Evolutionary conservation across 768 basidiomycete species (phyloP).

Genomic region (Dictyophora rubrovolvata): DNA sequence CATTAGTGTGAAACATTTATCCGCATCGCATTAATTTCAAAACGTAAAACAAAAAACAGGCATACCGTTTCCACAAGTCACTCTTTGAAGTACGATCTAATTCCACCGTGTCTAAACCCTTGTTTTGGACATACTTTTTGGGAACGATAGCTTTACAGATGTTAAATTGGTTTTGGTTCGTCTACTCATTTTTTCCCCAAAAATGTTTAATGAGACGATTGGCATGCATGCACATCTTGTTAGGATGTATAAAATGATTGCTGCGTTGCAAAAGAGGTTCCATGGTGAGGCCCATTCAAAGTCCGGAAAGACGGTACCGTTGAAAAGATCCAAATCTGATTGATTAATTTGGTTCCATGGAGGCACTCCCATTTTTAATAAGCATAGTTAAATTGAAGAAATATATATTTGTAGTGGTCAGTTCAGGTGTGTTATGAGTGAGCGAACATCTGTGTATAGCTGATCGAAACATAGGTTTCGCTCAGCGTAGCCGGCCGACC

Average conservation of each 20-base stretch:
- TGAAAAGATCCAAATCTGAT: background rate
- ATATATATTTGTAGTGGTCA: no score
- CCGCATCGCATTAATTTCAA: no score
- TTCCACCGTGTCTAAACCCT: background rate
- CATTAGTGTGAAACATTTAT: no score
- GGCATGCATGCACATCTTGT: background rate
- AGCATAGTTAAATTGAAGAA: no score
- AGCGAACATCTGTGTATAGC: no score
- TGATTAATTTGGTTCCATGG: no score
- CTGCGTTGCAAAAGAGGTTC: constrained; percentile 55
- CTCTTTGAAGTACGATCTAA: background rate
- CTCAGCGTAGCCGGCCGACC: no score
- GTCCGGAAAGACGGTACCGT: background rate
- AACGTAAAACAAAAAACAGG: background rate
- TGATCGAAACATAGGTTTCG: no score
- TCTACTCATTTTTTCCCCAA: background rate
- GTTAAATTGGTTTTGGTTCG: constrained; percentile 72
- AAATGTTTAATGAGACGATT: background rate
- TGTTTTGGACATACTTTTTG: background rate
- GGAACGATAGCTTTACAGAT: constrained; percentile 23
- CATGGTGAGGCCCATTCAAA: constrained; percentile 7
- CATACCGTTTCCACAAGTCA: constrained; percentile 1
- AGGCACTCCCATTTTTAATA: no score
- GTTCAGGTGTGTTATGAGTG: no score
- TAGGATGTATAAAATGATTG: constrained; percentile 72